Evolutionary conservation across 2,329 filamentous ascomycete genomes (phyloP).

Genomic region (Emergomyces pasteurianus): DNA sequence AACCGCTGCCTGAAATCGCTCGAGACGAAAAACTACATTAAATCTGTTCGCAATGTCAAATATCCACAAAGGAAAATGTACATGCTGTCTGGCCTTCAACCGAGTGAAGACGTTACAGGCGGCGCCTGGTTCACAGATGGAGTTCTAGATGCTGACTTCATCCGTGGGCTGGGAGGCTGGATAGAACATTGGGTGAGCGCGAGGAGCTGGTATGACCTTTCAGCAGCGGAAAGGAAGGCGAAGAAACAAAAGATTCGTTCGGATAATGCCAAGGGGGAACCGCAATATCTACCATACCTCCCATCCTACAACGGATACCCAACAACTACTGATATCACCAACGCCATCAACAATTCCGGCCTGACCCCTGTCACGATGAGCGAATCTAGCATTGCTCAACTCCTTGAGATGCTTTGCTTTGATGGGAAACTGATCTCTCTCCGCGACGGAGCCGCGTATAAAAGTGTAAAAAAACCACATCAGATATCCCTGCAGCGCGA

Average conservation of each 20-base stretch:
- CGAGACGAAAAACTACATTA: slow-evolving; percentile 69
- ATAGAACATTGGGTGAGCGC: slow-evolving; percentile 62
- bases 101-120: slow-evolving; percentile 81
- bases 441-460: slow-evolving; percentile 40
- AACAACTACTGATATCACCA: slow-evolving; percentile 65
- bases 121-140: slow-evolving; percentile 92
- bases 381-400: slow-evolving; percentile 68
- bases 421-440: slow-evolving; percentile 67
- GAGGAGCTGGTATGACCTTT: slow-evolving; percentile 55
- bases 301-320: slow-evolving; percentile 67
- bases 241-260: slow-evolving; percentile 29
- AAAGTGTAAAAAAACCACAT: slow-evolving; percentile 30
- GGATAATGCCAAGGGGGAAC: slow-evolving; percentile 18
- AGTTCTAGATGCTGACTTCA: slow-evolving; percentile 78
- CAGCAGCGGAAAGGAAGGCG: slow-evolving; percentile 23
- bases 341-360: slow-evolving; percentile 55
- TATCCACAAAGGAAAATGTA: slow-evolving; percentile 89
- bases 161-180: slow-evolving; percentile 60
- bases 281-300: slow-evolving; percentile 39
- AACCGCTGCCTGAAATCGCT: slow-evolving; percentile 74
- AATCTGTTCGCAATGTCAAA: slow-evolving; percentile 83
- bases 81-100: slow-evolving; percentile 74
- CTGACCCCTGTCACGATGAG: slow-evolving; percentile 58
- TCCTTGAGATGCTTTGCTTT: slow-evolving; percentile 79
- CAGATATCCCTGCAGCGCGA: slow-evolving; percentile 21